phyloP scores from a whole-genome alignment of 139 green algal genomes.

The Desmodesmus armatus region DNA sequence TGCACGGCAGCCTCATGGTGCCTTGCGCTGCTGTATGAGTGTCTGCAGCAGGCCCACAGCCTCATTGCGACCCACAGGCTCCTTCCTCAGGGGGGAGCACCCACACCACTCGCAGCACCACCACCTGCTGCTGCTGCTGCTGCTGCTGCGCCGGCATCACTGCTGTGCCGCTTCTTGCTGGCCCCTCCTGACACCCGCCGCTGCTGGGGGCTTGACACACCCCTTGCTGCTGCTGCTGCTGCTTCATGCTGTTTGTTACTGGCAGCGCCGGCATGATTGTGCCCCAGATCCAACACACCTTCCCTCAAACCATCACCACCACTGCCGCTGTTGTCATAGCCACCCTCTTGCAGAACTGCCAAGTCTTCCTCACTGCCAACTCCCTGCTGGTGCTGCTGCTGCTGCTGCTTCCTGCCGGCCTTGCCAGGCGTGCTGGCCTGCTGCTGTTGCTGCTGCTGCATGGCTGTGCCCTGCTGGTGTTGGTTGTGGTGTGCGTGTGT shows the following conservation, averaged over 20 bases:
- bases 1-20: too few relatives aligned
- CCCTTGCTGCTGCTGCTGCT: background rate
- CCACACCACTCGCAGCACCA: too few relatives aligned
- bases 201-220: background rate
- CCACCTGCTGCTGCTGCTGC: background rate
- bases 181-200: background rate
- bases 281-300: background rate
- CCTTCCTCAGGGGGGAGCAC: too few relatives aligned
- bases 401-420: background rate
- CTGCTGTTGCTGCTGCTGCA: constrained; percentile 6
- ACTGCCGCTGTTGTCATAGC: background rate
- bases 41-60: too few relatives aligned
- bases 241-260: background rate
- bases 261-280: background rate
- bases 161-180: background rate
- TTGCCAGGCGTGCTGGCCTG: too few relatives aligned
- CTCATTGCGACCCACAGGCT: too few relatives aligned
- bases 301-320: background rate
- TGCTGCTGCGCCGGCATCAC: background rate
- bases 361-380: background rate
- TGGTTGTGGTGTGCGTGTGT: background rate
- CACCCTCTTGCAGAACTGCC: background rate
- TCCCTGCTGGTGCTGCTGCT: background rate
- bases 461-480: too few relatives aligned
- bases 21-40: too few relatives aligned